Conservation (phyloP, 257 asterid genomes). For the Cruciata laevipes region DNA sequence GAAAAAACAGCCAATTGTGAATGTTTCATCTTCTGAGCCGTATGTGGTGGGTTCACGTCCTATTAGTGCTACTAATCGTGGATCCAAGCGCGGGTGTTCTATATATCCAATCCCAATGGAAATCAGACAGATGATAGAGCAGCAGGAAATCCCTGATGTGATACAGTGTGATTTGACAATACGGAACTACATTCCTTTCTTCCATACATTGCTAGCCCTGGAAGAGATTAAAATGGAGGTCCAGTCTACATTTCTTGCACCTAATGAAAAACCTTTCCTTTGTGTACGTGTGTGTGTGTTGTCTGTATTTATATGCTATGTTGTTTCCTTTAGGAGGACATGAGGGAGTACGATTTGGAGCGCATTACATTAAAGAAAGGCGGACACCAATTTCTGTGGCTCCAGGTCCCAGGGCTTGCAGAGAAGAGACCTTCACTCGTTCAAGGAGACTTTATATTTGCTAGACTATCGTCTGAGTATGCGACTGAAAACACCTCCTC, state of each 20-base stretch:
- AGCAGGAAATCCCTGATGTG: conserved; percentile 50
- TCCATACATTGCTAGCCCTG: conserved; percentile 58
- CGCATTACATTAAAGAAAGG: conserved; percentile 43
- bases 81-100: conserved; percentile 25
- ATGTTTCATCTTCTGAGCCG: conserved; percentile 29
- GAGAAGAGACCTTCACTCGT: conserved; percentile 97
- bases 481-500: conserved; percentile 1
- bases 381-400: conserved; percentile 43
- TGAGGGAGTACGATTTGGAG: conserved; percentile 80
- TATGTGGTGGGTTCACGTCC: conserved; percentile 67
- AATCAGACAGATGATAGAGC: conserved; percentile 44
- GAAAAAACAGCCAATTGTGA: conserved; percentile 41
- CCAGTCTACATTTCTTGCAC: conserved; percentile 12
- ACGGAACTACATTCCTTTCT: conserved; percentile 44
- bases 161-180: conserved; percentile 42
- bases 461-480: conserved; percentile 37
- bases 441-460: conserved; percentile 58
- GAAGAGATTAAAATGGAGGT: conserved; percentile 98
- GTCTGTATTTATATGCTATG: conserved; percentile 1
- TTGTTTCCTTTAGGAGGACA: conserved; percentile 56
- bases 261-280: not conserved
- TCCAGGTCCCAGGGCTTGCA: conserved; percentile 95
- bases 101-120: conserved; percentile 49
- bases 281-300: not conserved
- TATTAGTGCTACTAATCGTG: conserved; percentile 27